Conservation (phyloP, 257 asterid species). For the Salvia miltiorrhiza region DNA sequence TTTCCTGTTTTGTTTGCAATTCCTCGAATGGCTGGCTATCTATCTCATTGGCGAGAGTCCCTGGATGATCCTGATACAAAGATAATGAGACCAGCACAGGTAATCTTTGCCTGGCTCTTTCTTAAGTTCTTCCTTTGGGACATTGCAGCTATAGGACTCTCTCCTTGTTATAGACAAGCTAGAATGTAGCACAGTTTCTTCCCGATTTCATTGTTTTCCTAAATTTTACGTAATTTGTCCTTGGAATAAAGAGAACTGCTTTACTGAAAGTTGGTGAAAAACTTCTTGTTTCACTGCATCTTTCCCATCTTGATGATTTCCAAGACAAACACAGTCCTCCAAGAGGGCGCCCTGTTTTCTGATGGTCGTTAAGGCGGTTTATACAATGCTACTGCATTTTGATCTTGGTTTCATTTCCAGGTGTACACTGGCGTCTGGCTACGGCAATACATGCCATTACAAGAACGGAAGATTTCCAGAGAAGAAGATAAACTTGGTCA, state of each 20-base stretch:
- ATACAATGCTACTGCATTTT: neutral
- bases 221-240: neutral
- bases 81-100: conserved; percentile 99
- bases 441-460: conserved; percentile 63
- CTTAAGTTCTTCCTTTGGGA: neutral
- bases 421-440: conserved; percentile 94
- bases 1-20: conserved; percentile 91
- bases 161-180: neutral
- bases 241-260: neutral
- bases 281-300: neutral
- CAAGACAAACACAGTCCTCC: neutral
- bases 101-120: conserved; percentile 9
- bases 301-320: neutral
- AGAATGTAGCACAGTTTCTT: neutral
- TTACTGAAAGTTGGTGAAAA: neutral
- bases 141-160: neutral
- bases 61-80: conserved; percentile 66
- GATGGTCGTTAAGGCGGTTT: neutral
- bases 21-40: conserved; percentile 98
- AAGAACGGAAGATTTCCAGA: conserved; percentile 47
- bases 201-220: neutral
- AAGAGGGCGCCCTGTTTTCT: neutral
- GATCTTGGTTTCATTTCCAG: conserved; percentile 33
- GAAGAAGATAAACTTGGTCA: conserved; percentile 73
- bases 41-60: conserved; percentile 98